These are phyloP conservation scores for Hypoxylon sp. DNA, from an alignment of 2,329 filamentous ascomycete genomes.

Conservation along the genomic window DNA sequence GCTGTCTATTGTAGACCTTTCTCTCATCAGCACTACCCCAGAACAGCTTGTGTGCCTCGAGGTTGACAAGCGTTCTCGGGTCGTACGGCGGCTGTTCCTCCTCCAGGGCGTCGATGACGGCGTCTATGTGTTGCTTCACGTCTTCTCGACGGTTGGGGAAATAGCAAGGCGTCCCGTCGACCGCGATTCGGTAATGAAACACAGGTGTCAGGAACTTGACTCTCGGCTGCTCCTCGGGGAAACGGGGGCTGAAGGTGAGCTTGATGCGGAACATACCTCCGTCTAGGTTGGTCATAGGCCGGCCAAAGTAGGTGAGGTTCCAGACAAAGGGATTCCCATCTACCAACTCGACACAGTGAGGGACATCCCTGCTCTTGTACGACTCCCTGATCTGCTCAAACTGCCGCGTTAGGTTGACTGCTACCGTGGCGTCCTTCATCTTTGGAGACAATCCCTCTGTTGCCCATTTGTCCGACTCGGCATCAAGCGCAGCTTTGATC, in stretches of 20 bases:
- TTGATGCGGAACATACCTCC: slow-evolving; percentile 87
- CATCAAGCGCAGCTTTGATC: slow-evolving; percentile 74
- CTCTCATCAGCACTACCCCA: slow-evolving; percentile 84
- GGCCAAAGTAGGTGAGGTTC: slow-evolving; percentile 87
- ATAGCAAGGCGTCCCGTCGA: slow-evolving; percentile 85
- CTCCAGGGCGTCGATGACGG: slow-evolving; percentile 82
- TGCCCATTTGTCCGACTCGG: slow-evolving; percentile 77
- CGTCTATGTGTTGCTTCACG: slow-evolving; percentile 82
- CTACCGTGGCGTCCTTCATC: slow-evolving; percentile 74
- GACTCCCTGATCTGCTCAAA: slow-evolving; percentile 81
- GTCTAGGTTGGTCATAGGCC: slow-evolving; percentile 91
- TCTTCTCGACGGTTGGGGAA: slow-evolving; percentile 76
- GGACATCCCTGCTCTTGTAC: slow-evolving; percentile 74
- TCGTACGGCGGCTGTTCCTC: slow-evolving; percentile 90
- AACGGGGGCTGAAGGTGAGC: slow-evolving; percentile 81
- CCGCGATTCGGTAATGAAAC: slow-evolving; percentile 87
- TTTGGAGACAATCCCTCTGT: slow-evolving; percentile 69
- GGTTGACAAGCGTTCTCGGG: slow-evolving; percentile 85
- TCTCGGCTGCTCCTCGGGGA: slow-evolving; percentile 88
- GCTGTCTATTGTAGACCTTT: slow-evolving; percentile 82
- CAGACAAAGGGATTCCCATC: slow-evolving; percentile 90
- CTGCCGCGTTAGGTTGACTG: slow-evolving; percentile 83
- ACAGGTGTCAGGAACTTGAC: slow-evolving; percentile 81
- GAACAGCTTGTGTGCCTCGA: slow-evolving; percentile 83
- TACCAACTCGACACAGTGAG: slow-evolving; percentile 78